These are phyloP conservation scores for Corynespora cassiicola DNA, from an alignment of 2,329 filamentous ascomycete species.

Conservation along the genomic window DNA sequence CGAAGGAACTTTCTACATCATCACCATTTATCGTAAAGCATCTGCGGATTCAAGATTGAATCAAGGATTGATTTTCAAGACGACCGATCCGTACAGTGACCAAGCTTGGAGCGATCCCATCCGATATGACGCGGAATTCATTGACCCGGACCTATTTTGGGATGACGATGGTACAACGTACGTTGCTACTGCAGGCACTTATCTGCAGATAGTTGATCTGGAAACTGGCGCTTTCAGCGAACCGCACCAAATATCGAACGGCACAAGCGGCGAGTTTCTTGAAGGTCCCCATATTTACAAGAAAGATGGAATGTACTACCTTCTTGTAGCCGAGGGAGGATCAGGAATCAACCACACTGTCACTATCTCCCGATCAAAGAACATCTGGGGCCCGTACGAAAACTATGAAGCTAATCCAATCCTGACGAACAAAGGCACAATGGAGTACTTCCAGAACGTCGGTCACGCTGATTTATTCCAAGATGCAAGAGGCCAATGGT, in stretches of 20 bases:
- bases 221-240: constrained; percentile 23
- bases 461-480: constrained; percentile 38
- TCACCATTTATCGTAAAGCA: constrained; percentile 18
- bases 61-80: constrained; percentile 18
- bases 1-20: constrained; percentile 26
- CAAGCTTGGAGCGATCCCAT: constrained; percentile 23
- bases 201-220: constrained; percentile 25
- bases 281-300: constrained; percentile 48
- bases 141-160: constrained; percentile 49
- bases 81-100: constrained; percentile 20
- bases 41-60: constrained; percentile 18
- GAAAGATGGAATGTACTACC: constrained; percentile 41
- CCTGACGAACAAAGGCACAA: constrained; percentile 40
- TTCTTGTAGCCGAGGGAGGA: constrained; percentile 42
- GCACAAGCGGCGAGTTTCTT: constrained; percentile 26
- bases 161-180: constrained; percentile 60
- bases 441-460: constrained; percentile 42
- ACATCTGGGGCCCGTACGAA: constrained; percentile 44
- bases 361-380: constrained; percentile 42
- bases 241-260: constrained; percentile 30
- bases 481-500: constrained; percentile 29
- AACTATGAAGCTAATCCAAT: constrained; percentile 42
- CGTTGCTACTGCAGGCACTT: constrained; percentile 35
- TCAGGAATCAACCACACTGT: constrained; percentile 40
- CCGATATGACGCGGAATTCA: not conserved